A percentile compares a stretch with the other conserved stretches of the same genome.
Conservation (phyloP, 305 asterid species). For the Nicotiana rustica region DNA sequence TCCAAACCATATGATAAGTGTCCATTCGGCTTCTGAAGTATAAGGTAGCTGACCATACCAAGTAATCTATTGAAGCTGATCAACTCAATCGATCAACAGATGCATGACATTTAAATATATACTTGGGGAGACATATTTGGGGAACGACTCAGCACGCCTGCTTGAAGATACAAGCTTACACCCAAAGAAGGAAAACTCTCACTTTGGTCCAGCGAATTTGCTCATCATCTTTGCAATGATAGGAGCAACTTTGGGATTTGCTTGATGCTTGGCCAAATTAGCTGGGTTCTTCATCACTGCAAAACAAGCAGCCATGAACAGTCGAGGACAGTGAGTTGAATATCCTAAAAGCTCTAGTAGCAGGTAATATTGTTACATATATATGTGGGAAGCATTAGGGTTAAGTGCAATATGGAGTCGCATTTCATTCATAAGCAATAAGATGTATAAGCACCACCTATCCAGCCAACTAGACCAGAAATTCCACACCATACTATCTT, state of each 20-base stretch:
- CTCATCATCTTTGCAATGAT: conserved; percentile 81
- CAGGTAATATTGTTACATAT: neutral
- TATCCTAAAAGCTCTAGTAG: neutral
- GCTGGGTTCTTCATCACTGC: conserved; percentile 95
- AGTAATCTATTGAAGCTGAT: neutral
- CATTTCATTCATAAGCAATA: neutral
- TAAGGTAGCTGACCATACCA: neutral
- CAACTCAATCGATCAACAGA: neutral
- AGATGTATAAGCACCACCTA: neutral
- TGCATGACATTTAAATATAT: neutral
- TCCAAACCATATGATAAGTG: neutral
- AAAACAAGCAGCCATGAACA: conserved; percentile 30
- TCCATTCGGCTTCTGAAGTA: neutral
- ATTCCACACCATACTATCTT: neutral
- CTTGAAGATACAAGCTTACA: neutral
- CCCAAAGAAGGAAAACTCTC: conserved; percentile 25
- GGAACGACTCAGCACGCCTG: neutral
- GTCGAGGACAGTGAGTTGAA: neutral
- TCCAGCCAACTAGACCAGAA: neutral
- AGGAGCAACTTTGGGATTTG: conserved; percentile 90
- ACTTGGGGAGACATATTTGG: neutral
- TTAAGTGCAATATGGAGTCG: neutral
- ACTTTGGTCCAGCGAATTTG: conserved; percentile 68
- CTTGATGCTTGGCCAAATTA: conserved; percentile 87
- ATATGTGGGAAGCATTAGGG: neutral